A percentile compares a stretch with the other conserved stretches of the same genome.
These are phyloP conservation scores for Kodamaea alishanica DNA, from an alignment of 1,139 yeast species.

Conservation along the genomic window DNA sequence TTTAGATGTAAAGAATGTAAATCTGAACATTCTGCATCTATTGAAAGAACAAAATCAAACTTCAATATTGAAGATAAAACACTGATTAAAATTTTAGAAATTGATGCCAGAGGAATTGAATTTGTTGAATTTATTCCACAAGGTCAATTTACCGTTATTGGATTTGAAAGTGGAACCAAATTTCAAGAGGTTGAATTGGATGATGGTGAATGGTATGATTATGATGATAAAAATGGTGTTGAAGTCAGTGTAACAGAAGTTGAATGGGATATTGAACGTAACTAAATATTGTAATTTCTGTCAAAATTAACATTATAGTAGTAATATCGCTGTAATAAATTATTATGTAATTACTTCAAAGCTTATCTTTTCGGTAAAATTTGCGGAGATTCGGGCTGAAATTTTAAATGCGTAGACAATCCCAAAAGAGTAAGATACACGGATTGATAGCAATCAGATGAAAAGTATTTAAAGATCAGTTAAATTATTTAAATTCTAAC, in stretches of 20 bases:
- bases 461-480: too few species aligned
- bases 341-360: too few species aligned
- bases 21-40: constrained; percentile 36
- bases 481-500: background rate
- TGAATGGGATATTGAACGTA: constrained; percentile 45
- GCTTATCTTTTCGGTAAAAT: too few species aligned
- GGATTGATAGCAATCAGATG: too few species aligned
- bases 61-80: constrained; percentile 26
- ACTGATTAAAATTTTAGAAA: constrained; percentile 50
- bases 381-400: too few species aligned
- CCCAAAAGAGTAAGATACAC: too few species aligned
- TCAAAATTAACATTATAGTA: too few species aligned
- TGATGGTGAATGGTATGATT: constrained; percentile 92
- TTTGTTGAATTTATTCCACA: constrained; percentile 64
- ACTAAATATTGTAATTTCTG: constrained; percentile 1
- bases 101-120: constrained; percentile 86
- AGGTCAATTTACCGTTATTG: constrained; percentile 63
- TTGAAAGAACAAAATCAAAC: constrained; percentile 31
- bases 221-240: constrained; percentile 76
- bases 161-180: constrained; percentile 47
- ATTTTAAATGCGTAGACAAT: too few species aligned
- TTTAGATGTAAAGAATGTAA: constrained; percentile 73
- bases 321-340: too few species aligned
- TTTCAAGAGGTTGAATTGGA: constrained; percentile 67
- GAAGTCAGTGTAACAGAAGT: constrained; percentile 82